A percentile compares a stretch with the other conserved stretches of the same genome.
Conservation (phyloP, 495 filamentous ascomycete genomes). For the Aspergillus avenaceus region DNA sequence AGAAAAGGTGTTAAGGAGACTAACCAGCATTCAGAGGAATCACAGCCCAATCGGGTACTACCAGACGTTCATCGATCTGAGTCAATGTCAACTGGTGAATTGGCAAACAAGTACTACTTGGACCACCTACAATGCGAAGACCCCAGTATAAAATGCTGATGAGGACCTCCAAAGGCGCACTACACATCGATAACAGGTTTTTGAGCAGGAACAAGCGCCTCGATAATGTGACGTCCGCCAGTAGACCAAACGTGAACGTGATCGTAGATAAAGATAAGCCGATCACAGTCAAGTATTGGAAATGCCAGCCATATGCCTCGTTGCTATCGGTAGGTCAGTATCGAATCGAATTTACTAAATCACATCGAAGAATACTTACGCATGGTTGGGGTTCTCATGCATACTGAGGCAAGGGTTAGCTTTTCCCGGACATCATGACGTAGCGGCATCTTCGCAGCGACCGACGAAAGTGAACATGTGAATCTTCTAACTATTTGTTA, state of each 20-base stretch:
- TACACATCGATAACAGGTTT: conserved; percentile 67
- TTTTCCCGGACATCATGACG: conserved; percentile 3
- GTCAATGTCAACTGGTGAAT: conserved; percentile 5
- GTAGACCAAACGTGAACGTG: conserved; percentile 65
- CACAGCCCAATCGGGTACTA: conserved; percentile 48
- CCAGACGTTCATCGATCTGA: conserved; percentile 60
- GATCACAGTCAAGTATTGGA: conserved; percentile 82
- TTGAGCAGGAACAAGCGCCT: conserved; percentile 64
- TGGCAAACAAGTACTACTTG: neutral
- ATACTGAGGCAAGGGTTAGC: conserved; percentile 23
- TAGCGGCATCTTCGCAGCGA: neutral
- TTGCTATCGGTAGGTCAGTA: conserved; percentile 39
- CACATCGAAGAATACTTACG: conserved; percentile 35
- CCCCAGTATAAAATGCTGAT: conserved; percentile 87
- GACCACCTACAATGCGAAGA: conserved; percentile 43
- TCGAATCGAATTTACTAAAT: neutral
- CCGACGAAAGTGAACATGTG: neutral
- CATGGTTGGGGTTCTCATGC: conserved; percentile 41
- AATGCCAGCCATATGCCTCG: conserved; percentile 75
- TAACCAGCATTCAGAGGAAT: conserved; percentile 42
- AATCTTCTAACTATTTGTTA: conserved; percentile 5
- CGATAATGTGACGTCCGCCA: conserved; percentile 70
- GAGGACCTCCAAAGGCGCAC: conserved; percentile 74
- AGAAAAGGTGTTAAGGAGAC: conserved; percentile 11
- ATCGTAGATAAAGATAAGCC: conserved; percentile 64